phyloP scores from a whole-genome alignment of 2,329 filamentous ascomycete species.

The Apiospora sp. region DNA sequence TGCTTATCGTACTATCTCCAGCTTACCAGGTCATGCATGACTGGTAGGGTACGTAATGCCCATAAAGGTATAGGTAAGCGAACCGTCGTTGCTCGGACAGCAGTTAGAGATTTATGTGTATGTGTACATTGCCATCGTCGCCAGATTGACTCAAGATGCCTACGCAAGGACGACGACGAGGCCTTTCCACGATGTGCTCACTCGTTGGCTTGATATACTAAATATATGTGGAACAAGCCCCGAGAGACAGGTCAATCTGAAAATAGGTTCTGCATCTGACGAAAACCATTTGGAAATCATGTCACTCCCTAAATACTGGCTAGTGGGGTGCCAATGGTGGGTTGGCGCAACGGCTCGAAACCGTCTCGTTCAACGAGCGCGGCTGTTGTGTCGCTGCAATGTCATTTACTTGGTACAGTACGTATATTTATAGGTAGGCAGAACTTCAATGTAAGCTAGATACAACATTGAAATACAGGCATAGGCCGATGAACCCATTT shows the following conservation, averaged over 20 bases:
- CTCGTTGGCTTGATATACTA: not conserved
- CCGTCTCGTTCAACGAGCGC: constrained; percentile 1
- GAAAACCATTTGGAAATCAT: not conserved
- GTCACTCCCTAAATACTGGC: not conserved
- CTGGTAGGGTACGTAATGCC: constrained; percentile 3
- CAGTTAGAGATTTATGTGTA: not conserved
- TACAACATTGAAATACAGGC: no score
- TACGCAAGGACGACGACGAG: not conserved
- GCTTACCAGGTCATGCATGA: constrained; percentile 1
- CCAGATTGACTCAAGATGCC: not conserved
- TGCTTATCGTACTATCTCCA: constrained; percentile 7
- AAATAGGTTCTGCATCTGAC: constrained; percentile 22
- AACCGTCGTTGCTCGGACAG: not conserved
- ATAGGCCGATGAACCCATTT: not conserved
- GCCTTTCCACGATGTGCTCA: not conserved
- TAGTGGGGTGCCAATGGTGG: not conserved
- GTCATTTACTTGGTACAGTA: constrained; percentile 5
- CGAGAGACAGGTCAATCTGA: constrained; percentile 5
- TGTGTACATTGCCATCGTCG: not conserved
- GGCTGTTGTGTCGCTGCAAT: not conserved
- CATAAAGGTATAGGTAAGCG: not conserved
- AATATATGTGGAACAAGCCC: not conserved
- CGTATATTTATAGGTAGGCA: not conserved
- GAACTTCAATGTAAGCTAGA: no score
- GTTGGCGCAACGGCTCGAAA: constrained; percentile 19